These are phyloP conservation scores for Rhinocladiella mackenziei DNA, from an alignment of 2,329 filamentous ascomycete genomes.

Conservation along the genomic window DNA sequence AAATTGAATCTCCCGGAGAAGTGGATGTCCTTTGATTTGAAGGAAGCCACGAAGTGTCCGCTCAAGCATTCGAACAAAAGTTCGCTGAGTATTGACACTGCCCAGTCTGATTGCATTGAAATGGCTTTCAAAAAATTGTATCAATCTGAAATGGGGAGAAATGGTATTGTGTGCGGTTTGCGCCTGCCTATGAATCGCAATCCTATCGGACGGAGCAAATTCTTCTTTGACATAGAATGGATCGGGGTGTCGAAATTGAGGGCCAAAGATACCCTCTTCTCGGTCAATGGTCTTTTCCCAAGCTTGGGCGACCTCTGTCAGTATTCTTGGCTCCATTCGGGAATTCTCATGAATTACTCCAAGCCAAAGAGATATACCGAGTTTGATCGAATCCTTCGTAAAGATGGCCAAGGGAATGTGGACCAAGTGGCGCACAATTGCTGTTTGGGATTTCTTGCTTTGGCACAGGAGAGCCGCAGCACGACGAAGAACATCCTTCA, in stretches of 20 bases:
- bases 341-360: slow-evolving; percentile 97
- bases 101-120: slow-evolving; percentile 90
- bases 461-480: slow-evolving; percentile 84
- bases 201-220: slow-evolving; percentile 84
- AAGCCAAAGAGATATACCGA: slow-evolving; percentile 93
- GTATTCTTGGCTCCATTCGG: slow-evolving; percentile 75
- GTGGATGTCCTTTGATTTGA: slow-evolving; percentile 69
- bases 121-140: slow-evolving; percentile 90
- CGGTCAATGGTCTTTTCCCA: slow-evolving; percentile 83
- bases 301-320: slow-evolving; percentile 81
- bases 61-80: slow-evolving; percentile 77
- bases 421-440: slow-evolving; percentile 81
- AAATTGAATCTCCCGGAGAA: slow-evolving; percentile 88
- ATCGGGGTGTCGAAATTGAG: slow-evolving; percentile 67
- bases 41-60: slow-evolving; percentile 72
- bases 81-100: slow-evolving; percentile 72
- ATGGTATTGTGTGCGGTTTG: slow-evolving; percentile 77
- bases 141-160: slow-evolving; percentile 75
- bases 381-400: slow-evolving; percentile 89
- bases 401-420: slow-evolving; percentile 90
- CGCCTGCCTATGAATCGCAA: slow-evolving; percentile 67
- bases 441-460: slow-evolving; percentile 67
- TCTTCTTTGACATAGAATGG: slow-evolving; percentile 90
- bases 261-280: slow-evolving; percentile 76
- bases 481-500: slow-evolving; percentile 75